phyloP scores from a whole-genome alignment of 176 grass and related monocot genomes.

The Tillandsia leiboldiana region DNA sequence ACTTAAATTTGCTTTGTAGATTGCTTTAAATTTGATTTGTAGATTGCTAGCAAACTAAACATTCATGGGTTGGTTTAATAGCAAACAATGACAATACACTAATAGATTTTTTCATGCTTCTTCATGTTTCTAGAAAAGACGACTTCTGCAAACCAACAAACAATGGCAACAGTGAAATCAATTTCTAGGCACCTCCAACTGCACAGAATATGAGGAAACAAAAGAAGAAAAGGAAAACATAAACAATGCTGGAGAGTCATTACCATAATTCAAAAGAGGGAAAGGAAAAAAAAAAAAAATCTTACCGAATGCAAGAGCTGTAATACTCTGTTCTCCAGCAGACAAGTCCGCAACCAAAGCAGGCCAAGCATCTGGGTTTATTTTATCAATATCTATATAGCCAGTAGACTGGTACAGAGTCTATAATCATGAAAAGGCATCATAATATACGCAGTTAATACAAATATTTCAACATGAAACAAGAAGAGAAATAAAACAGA shows the following conservation, averaged over 20 bases:
- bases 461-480: neutral
- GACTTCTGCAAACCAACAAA: no score
- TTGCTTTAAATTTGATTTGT: no score
- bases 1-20: no score
- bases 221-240: constrained; percentile 4
- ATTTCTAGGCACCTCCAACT: neutral
- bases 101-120: no score
- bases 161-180: no score
- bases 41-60: no score
- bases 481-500: constrained; percentile 4
- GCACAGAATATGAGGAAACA: neutral
- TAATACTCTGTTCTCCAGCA: constrained; percentile 85
- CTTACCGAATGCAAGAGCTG: constrained; percentile 87
- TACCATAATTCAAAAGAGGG: constrained; percentile 9
- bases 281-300: neutral
- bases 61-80: no score
- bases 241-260: no score
- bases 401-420: constrained; percentile 55
- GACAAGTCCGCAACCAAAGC: constrained; percentile 62
- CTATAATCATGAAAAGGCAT: constrained; percentile 33
- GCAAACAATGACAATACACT: no score
- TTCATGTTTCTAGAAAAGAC: no score
- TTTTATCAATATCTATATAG: constrained; percentile 88
- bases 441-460: neutral
- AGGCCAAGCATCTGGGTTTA: constrained; percentile 84